Evolutionary conservation across 805 yeast genomes (phyloP), one percentile per base, ranked within the genome.

Genomic region (Saturnispora diversa): DNA sequence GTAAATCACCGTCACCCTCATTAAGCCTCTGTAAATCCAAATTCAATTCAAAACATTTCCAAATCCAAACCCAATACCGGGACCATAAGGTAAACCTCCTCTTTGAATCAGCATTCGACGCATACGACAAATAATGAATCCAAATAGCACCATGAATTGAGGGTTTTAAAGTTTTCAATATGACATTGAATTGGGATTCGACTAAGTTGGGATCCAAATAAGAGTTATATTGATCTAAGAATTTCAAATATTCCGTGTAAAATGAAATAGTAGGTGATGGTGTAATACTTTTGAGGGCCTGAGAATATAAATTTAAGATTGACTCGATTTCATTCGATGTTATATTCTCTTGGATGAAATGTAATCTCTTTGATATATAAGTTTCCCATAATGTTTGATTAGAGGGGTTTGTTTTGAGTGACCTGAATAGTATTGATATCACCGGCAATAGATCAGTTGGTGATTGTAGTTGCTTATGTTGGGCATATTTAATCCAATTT

Each of bases 401-500:
- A 9, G 8, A 7, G 12, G 28, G 15, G 16, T 7, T 21, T 26
- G 7, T 21, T 10, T 31, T 23, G 16, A 37, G 20, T 4, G 35
- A 20, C 7, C 36, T 24, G 12, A 24, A 32, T 12, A 15, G 22
- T 13, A 25, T 13, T 9, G 6, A 16, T 17, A 19, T 24, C 23
- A 15, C 28, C 12, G 20, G 23, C 22, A 31, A 3, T 19, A 21
- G 62, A 56, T 49, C 53, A 7, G 42, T 19, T 58, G 50, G 60
- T 39, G 26, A 42, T 33, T 2, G 39, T 45, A 8, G 37, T 23
- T 16, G 34, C 53, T 69, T 69, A 43, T 51, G 53, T 4, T 59
- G 51, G 33, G 66, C 50, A 51, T 75, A 77, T 2, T 60, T 54
- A 31, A 61, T 43, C 84, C 84, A 78, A 1, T 53, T 40, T 3